phyloP scores from a whole-genome alignment of 139 green algal genomes.

The Chloropicon primus region DNA sequence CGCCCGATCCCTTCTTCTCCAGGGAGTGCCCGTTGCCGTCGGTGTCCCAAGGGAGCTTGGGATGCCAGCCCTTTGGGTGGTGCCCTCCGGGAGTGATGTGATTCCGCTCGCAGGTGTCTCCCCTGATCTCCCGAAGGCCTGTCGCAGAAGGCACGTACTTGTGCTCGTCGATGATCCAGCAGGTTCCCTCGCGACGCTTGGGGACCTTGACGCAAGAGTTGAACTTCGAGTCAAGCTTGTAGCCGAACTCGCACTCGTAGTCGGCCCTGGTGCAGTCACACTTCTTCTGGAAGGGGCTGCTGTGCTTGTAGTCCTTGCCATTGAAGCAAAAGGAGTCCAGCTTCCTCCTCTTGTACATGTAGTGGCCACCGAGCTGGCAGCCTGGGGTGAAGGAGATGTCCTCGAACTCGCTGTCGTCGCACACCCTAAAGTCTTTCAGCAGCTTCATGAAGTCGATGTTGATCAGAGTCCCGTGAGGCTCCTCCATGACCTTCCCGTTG shows the following conservation, averaged over 20 bases:
- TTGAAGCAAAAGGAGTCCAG: slow-evolving; percentile 45
- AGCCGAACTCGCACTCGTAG: slow-evolving; percentile 43
- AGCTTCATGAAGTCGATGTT: slow-evolving; percentile 14
- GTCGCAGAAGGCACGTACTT: neutral
- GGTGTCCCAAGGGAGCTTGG: neutral
- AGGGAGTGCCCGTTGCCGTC: neutral
- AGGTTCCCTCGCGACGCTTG: neutral
- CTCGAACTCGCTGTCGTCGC: slow-evolving; percentile 25
- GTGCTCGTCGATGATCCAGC: neutral
- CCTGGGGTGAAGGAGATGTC: slow-evolving; percentile 9
- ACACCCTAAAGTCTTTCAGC: slow-evolving; percentile 4
- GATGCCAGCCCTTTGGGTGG: neutral
- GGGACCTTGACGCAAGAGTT: neutral
- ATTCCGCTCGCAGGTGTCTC: neutral
- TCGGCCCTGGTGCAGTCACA: slow-evolving; percentile 47
- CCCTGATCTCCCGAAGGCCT: neutral
- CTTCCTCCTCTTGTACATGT: slow-evolving; percentile 31
- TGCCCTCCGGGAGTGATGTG: neutral
- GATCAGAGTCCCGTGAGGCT: neutral
- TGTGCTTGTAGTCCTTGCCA: slow-evolving; percentile 21
- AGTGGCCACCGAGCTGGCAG: slow-evolving; percentile 24
- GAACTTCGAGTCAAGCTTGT: neutral
- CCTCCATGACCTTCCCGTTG: neutral
- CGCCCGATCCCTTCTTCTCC: neutral
- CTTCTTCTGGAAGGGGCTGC: neutral